phyloP scores from a whole-genome alignment of 2,329 filamentous ascomycete species.

The Furcasterigmium furcatum region DNA sequence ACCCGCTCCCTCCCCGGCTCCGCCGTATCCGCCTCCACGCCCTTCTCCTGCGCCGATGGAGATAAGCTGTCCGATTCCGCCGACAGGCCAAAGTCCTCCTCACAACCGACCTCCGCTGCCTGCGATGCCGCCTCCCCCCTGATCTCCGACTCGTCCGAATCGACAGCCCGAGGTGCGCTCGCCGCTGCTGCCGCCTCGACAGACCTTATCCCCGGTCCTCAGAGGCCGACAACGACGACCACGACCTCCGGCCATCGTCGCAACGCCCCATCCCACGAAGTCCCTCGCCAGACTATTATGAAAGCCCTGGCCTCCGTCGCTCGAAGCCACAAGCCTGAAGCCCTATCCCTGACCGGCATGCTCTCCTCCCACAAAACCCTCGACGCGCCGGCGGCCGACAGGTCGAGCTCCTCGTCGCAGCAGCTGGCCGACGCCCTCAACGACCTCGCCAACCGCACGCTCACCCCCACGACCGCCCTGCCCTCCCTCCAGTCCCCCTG shows the following conservation, averaged over 20 bases:
- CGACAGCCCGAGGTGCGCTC: background rate
- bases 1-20: background rate
- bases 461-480: conserved; percentile 48
- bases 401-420: conserved; percentile 48
- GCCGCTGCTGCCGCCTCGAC: background rate
- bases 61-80: background rate
- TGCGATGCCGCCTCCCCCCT: too few relatives aligned
- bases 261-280: conserved; percentile 57
- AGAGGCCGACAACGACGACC: background rate
- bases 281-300: conserved; percentile 78
- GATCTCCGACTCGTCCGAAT: background rate
- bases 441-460: conserved; percentile 42
- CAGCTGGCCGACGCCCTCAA: conserved; percentile 61
- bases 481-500: conserved; percentile 84
- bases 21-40: background rate
- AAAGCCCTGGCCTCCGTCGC: conserved; percentile 73
- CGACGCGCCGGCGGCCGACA: conserved; percentile 31
- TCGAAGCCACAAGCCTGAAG: conserved; percentile 58
- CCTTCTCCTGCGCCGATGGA: background rate
- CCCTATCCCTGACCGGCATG: conserved; percentile 60
- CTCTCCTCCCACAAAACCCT: conserved; percentile 40
- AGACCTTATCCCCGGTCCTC: background rate
- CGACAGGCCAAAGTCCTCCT: background rate
- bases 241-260: conserved; percentile 32
- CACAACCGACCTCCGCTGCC: background rate